These are phyloP conservation scores for Harrya chromipes DNA, from an alignment of 768 basidiomycete species.

Conservation along the genomic window DNA sequence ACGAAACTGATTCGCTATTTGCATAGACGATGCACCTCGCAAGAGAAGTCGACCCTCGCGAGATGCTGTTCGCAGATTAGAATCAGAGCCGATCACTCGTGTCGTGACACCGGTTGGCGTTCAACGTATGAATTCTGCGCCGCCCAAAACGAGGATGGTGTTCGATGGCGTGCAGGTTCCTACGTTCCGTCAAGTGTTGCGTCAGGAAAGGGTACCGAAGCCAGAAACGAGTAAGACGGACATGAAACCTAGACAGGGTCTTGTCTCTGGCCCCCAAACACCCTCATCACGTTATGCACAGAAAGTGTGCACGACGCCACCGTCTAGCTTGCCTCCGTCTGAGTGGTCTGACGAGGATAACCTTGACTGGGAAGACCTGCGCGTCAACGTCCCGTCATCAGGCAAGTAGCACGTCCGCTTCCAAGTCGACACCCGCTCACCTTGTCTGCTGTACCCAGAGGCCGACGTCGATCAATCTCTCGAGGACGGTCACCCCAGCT, in stretches of 20 bases:
- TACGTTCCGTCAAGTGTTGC: slow-evolving; percentile 16
- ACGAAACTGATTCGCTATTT: slow-evolving; percentile 5
- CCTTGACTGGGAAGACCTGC: slow-evolving; percentile 33
- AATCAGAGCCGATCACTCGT: slow-evolving; percentile 30
- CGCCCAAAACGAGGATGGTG: slow-evolving; percentile 17
- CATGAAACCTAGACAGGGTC: background rate
- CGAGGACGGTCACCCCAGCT: slow-evolving; percentile 4
- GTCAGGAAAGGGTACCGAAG: slow-evolving; percentile 5
- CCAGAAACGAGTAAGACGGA: background rate
- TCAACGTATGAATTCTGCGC: slow-evolving; percentile 23
- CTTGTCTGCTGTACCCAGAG: slow-evolving; percentile 9
- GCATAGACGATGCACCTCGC: slow-evolving; percentile 15
- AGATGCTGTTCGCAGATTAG: slow-evolving; percentile 12
- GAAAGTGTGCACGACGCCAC: background rate
- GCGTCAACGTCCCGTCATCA: slow-evolving; percentile 16
- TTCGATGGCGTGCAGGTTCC: slow-evolving; percentile 33
- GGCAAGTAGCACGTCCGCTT: slow-evolving; percentile 11
- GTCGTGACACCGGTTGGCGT: slow-evolving; percentile 18
- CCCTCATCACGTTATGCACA: background rate
- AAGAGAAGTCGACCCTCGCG: slow-evolving; percentile 23
- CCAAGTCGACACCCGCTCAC: background rate
- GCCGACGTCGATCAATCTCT: slow-evolving; percentile 23
- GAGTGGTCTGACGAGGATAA: slow-evolving; percentile 20
- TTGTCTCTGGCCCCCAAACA: background rate
- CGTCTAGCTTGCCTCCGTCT: slow-evolving; percentile 1